A percentile compares a stretch with the other conserved stretches of the same genome.
Evolutionary conservation across 129 eudicot genomes (phyloP).

Genomic region (Apium graveolens): DNA sequence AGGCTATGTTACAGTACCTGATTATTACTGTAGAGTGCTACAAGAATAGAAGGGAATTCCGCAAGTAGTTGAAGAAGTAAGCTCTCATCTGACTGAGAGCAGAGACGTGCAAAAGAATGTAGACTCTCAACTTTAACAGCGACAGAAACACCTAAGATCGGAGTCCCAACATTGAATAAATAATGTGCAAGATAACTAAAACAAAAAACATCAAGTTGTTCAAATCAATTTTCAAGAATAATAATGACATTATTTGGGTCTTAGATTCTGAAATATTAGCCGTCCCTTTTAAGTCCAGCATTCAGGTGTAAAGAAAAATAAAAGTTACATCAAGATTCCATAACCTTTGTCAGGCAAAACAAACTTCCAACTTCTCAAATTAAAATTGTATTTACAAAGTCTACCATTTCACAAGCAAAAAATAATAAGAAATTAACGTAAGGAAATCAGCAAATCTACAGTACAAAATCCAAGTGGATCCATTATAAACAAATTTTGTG

Average conservation of each 20-base stretch:
- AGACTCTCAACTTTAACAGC: conserved; percentile 69
- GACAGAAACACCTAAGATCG: conserved; percentile 42
- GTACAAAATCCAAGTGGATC: background rate
- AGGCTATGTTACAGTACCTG: conserved; percentile 32
- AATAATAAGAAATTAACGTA: background rate
- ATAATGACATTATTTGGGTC: background rate
- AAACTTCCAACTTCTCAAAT: background rate
- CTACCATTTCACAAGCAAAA: background rate
- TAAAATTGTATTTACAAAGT: background rate
- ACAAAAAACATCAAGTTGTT: background rate
- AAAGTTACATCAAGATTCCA: background rate
- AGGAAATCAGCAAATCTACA: background rate
- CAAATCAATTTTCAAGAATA: no score
- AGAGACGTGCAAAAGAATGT: conserved; percentile 39
- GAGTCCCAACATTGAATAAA: background rate
- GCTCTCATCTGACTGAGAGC: conserved; percentile 53
- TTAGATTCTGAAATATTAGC: background rate
- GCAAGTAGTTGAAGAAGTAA: conserved; percentile 39
- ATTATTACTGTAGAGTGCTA: conserved; percentile 55
- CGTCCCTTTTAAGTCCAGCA: background rate
- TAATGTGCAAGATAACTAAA: background rate
- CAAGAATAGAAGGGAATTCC: conserved; percentile 65
- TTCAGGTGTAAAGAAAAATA: background rate
- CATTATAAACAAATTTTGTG: background rate
- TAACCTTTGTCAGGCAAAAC: background rate